Evolutionary conservation across 768 basidiomycete species (phyloP), one percentile per base, ranked within the genome.

Genomic region (Pisolithus marmoratus): DNA sequence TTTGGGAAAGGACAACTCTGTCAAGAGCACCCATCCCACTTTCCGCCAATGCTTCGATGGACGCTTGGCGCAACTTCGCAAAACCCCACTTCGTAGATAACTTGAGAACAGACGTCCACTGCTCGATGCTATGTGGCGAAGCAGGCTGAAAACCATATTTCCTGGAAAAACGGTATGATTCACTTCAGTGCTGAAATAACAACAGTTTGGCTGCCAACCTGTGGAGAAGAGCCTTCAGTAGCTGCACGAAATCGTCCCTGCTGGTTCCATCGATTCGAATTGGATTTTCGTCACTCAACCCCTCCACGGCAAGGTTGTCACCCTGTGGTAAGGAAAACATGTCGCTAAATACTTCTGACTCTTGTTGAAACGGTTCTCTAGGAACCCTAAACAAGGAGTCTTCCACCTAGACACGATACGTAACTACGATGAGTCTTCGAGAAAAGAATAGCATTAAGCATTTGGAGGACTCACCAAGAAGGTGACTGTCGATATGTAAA

Each of bases 1-100:
- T 53, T 34, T 62, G 58, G 11, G 65, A 72, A 17, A 75, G 55
- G 23, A 58, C 55, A 20, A 75, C 63, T 40, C 63, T 69, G 44
- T 73, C 68, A 20, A 67, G 64, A 0, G 69, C 54, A 2, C 67
- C 12, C 7, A 44, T 5, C 8, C 2, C 1, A 0, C 42, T 60
- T 1, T 64, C 57, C 27, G 60, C 50, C 24, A 50, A 43, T 3
- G 46, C 47, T 4, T 60, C 12, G 12, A 71, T 65, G 1, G 71
- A 70, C 5, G 56, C 54, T n/a, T 54, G 22, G 8, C 69, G 66
- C 22, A 72, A 37, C 7, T 36, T 51, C 9, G 55, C 51, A 50
- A 77, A 73, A 22, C 52, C 53, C 72, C 73, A 75, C 48, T 68
- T 64, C 4, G 56, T 64, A 7, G 74, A 62, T 12, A 75, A 59